Evolutionary conservation across 345 rosid species (phyloP), one percentile per base, ranked within the genome.

Genomic region (Boechera stricta): DNA sequence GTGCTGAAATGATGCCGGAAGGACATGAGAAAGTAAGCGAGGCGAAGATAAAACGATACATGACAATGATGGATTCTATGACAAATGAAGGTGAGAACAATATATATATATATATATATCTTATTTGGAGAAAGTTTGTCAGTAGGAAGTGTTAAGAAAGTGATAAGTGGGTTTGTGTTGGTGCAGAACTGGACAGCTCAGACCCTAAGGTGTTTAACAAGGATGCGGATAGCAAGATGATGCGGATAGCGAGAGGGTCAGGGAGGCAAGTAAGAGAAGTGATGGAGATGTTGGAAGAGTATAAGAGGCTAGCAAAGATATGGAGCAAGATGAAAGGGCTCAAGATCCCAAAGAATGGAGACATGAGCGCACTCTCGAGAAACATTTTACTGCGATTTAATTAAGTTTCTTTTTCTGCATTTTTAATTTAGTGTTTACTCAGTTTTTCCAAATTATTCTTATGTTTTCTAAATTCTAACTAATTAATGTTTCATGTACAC

Each of bases 31-130:
- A 92, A 81, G 98, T 90, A 84, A 85, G 98, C 79, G 98, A 95
- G 71, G 96, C 91, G 12, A 95, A 92, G 86, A 85, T 92, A 56
- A 95, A 92, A 80, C 86, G 98, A 7, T 92, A 89, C 85, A 92
- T 86, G 99, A 89, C 96, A 42, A 88, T 92, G 92, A 95, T 90
- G 98, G 98, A 95, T 81, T 95, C 97, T 16, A 92, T 94, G 99
- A 90, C 98, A 26, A 87, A 92, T 77, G 94, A 92, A 35, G 83
- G 83, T 69, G 10, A 65, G 74, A 36, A 13, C 21, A 56, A 16
- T 16, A 16, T 16, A 16, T 16, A 16, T 16, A 16, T 16, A 16
- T 16, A 16, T n/a, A 18, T 44, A 32, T 59, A 49, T 24, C 21
- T 55, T 77, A 10, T 2, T 16, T 33, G 15, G 33, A 56, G 31